Conservation (phyloP, 176 grass and related monocot genomes). For the Echinochloa phyllopogon region DNA sequence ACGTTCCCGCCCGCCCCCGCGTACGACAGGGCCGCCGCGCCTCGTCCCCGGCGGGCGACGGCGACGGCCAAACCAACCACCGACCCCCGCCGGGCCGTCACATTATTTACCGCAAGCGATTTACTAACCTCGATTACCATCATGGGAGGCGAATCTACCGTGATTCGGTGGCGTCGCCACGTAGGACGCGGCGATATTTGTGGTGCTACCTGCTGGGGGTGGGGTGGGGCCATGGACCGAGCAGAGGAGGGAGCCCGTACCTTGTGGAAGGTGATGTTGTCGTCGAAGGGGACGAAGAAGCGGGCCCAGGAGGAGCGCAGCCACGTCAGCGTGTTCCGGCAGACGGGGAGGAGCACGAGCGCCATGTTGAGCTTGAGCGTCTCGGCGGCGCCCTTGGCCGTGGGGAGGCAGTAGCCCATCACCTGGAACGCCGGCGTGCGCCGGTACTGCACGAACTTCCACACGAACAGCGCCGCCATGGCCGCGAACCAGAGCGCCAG, state of each 20-base stretch:
- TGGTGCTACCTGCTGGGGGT: background rate
- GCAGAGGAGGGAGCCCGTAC: constrained; percentile 19
- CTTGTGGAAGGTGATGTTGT: constrained; percentile 99
- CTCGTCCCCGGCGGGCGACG: constrained; percentile 46
- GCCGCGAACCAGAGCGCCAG: constrained; percentile 68
- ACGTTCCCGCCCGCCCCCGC: background rate
- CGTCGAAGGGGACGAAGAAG: constrained; percentile 96
- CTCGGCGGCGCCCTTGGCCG: constrained; percentile 93
- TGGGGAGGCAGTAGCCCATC: constrained; percentile 95
- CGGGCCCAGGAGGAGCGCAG: constrained; percentile 91
- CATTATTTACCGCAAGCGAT: background rate
- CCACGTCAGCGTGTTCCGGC: constrained; percentile 97
- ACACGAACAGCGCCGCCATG: constrained; percentile 76
- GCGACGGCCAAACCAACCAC: constrained; percentile 37
- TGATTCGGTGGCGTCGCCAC: background rate
- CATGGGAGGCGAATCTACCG: background rate
- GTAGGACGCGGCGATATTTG: background rate
- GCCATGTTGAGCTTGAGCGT: constrained; percentile 99
- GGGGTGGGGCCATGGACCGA: background rate
- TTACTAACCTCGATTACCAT: background rate
- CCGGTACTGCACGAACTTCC: constrained; percentile 92
- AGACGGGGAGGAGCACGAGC: constrained; percentile 90
- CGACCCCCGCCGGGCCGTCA: background rate
- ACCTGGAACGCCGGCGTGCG: constrained; percentile 61
- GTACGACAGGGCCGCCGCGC: constrained; percentile 20